phyloP scores from a whole-genome alignment of 352 stramenopile species.

The Aphanomyces euteiches region DNA sequence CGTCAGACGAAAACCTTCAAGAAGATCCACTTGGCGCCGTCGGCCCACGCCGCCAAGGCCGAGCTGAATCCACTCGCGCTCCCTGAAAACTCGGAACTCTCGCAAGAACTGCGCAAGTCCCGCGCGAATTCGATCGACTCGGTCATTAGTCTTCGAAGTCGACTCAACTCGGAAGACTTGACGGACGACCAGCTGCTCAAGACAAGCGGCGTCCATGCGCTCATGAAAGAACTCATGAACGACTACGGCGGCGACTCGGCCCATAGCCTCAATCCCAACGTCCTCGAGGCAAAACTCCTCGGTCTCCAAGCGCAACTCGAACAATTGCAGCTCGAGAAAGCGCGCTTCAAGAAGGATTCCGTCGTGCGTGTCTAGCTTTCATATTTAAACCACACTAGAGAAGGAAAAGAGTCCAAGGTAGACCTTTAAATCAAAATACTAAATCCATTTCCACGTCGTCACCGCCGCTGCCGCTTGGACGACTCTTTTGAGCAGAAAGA shows the following conservation, averaged over 20 bases:
- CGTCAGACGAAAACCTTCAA: conserved; percentile 75
- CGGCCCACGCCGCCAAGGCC: conserved; percentile 73
- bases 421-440: too few relatives aligned
- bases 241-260: conserved; percentile 18
- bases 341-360: conserved; percentile 25
- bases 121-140: conserved; percentile 27
- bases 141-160: conserved; percentile 19
- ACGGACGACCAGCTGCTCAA: conserved; percentile 25
- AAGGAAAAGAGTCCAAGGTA: too few relatives aligned
- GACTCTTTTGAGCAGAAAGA: too few relatives aligned
- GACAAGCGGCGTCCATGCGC: conserved; percentile 13
- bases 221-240: conserved; percentile 30
- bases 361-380: conserved; percentile 23
- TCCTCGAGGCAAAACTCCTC: conserved; percentile 24
- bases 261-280: not conserved
- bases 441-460: too few relatives aligned
- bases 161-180: conserved; percentile 23
- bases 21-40: conserved; percentile 40
- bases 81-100: conserved; percentile 24
- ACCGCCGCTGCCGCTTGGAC: too few relatives aligned
- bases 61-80: conserved; percentile 58
- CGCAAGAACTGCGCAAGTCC: conserved; percentile 22
- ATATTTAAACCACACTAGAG: conserved; percentile 9
- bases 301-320: conserved; percentile 27
- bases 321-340: conserved; percentile 23